These are phyloP conservation scores for Hypoxylon rickii DNA, from an alignment of 495 filamentous ascomycete species.

Conservation along the genomic window DNA sequence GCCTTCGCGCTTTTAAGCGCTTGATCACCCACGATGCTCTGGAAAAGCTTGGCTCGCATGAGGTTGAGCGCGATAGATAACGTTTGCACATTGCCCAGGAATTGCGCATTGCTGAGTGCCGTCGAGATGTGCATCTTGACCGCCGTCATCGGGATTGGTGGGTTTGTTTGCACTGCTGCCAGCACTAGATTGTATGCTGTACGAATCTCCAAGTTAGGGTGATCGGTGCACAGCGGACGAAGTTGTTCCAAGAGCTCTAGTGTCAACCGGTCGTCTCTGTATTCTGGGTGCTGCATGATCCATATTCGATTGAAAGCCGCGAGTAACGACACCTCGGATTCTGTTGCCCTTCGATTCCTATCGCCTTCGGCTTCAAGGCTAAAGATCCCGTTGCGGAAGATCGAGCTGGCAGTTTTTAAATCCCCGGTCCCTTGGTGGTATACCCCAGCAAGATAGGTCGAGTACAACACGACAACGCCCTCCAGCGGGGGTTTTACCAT, in stretches of 20 bases:
- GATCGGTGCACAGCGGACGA: conserved; percentile 67
- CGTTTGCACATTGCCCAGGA: conserved; percentile 73
- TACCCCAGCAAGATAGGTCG: conserved; percentile 72
- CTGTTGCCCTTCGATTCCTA: conserved; percentile 54
- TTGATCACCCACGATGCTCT: conserved; percentile 83
- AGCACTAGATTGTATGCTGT: conserved; percentile 80
- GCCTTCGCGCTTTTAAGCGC: conserved; percentile 85
- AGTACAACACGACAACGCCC: conserved; percentile 46
- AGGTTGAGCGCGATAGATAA: conserved; percentile 80
- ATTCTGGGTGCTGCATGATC: conserved; percentile 71
- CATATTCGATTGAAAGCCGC: conserved; percentile 80
- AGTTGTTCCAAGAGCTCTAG: conserved; percentile 65
- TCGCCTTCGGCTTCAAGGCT: conserved; percentile 49
- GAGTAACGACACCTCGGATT: conserved; percentile 73
- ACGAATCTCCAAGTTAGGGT: conserved; percentile 72
- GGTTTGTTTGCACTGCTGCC: conserved; percentile 64
- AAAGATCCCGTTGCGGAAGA: conserved; percentile 67
- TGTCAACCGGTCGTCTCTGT: conserved; percentile 53
- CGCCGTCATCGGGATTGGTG: conserved; percentile 61
- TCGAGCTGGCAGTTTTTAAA: conserved; percentile 63
- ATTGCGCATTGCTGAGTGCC: conserved; percentile 54
- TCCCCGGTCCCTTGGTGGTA: conserved; percentile 80
- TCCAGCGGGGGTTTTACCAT: conserved; percentile 40
- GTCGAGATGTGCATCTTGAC: conserved; percentile 78
- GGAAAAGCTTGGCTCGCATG: conserved; percentile 86